Conservation (phyloP, 352 stramenopile species). For the Globisporangium ultimum region DNA sequence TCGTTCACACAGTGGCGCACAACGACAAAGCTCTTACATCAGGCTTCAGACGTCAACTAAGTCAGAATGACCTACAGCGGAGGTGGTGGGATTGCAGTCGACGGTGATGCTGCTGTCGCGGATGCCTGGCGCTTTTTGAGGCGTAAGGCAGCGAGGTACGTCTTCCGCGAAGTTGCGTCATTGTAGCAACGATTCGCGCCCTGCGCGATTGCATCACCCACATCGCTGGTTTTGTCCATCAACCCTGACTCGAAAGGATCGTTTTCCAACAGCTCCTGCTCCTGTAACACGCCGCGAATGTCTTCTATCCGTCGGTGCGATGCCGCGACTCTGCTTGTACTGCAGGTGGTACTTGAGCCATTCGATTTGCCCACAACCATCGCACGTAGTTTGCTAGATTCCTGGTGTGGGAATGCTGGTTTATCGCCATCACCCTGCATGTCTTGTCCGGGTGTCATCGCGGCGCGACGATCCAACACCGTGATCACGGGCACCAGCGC, state of each 20-base stretch:
- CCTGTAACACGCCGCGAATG: neutral
- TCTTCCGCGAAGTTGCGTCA: slow-evolving; percentile 2
- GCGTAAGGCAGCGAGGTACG: neutral
- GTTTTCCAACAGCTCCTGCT: neutral
- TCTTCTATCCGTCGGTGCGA: neutral
- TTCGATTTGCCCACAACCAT: neutral
- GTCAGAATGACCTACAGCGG: no score
- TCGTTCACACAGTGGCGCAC: no score
- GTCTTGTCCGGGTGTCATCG: neutral
- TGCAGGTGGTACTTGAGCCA: no score
- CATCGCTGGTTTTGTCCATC: no score
- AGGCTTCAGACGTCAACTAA: no score
- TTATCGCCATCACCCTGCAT: neutral
- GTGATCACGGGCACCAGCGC: slow-evolving; percentile 67
- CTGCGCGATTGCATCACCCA: neutral
- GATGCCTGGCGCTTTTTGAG: neutral
- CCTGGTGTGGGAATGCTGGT: neutral
- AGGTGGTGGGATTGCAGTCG: neutral
- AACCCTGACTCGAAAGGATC: neutral
- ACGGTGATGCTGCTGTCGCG: neutral
- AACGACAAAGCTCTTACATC: no score
- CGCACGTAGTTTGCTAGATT: neutral
- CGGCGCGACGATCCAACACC: slow-evolving; percentile 29
- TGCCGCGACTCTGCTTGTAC: neutral
- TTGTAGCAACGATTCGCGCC: neutral